Evolutionary conservation across 768 basidiomycete genomes (phyloP).

Genomic region (Mycena vulgaris): DNA sequence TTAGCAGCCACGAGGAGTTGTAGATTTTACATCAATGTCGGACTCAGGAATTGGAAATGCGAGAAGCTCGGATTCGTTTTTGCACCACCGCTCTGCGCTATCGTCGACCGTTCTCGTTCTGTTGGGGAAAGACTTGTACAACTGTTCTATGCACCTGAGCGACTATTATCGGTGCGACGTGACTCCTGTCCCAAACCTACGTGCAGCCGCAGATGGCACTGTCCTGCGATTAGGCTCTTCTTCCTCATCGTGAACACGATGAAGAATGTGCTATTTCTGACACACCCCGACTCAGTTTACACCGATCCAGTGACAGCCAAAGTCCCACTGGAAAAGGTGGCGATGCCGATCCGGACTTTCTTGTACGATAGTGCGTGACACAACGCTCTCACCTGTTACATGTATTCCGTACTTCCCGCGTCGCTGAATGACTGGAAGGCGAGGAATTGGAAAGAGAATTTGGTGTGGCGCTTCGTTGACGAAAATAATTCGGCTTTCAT

Average conservation of each 20-base stretch:
- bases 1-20: slow-evolving; percentile 69
- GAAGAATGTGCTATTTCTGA: slow-evolving; percentile 20
- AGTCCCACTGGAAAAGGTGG: slow-evolving; percentile 25
- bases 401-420: slow-evolving; percentile 20
- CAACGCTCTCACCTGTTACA: slow-evolving; percentile 4
- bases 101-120: slow-evolving; percentile 16
- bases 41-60: slow-evolving; percentile 13
- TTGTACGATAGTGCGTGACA: slow-evolving; percentile 29
- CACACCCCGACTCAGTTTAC: slow-evolving; percentile 19
- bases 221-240: too few relatives aligned
- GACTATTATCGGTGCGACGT: too few relatives aligned
- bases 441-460: slow-evolving; percentile 20
- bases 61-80: slow-evolving; percentile 1
- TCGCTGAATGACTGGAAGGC: slow-evolving; percentile 29
- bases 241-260: too few relatives aligned
- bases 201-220: too few relatives aligned
- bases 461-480: slow-evolving; percentile 26
- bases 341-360: slow-evolving; percentile 31
- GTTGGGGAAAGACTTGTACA: slow-evolving; percentile 20
- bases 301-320: slow-evolving; percentile 7
- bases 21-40: slow-evolving; percentile 44
- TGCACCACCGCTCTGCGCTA: slow-evolving; percentile 24
- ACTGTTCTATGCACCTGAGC: slow-evolving; percentile 17
- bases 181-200: too few relatives aligned
- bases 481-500: neutral